Base-by-base conservation (phyloP, 176 grass and related monocot species). In the Lolium multiflorum region DNA sequence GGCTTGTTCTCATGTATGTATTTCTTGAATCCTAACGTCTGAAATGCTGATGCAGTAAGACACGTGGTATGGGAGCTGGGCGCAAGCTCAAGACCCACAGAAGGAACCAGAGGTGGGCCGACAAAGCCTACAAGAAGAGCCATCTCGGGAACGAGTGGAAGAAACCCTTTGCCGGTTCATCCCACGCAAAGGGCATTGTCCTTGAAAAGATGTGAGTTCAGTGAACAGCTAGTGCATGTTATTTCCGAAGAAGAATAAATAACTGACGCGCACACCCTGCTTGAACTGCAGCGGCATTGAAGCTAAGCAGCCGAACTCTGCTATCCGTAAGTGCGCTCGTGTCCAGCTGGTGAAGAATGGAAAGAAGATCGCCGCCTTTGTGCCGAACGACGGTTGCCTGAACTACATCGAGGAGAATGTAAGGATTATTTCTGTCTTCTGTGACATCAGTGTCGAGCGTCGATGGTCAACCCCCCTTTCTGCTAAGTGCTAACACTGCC, bases 131-230 rank as follows among this genome's bases (percentile, higher is more conserved):
- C 86, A 91, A 93, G 86, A 89, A 95, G 89, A 93, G 94, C 18
- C 94, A 89, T 89, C 89, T 93, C 1, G 94, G 91, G 18, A 95
- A 95, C 0, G 91, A 91, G 89, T 96, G 94, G 94, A 96, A 96
- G 91, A 96, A 93, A 35, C 91, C 94, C 15, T 93, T 96, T 13
- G 89, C 94, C 24, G 89, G 94, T 72, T 96, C 94, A 48, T 96
- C 89, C 35, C 94, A 96, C 3, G 94, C 89, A 3, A 96, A 96
- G 85, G 94, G 94, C 20, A 96, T 93, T 17, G 91, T 93, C 83
- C 89, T 96, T 26, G 94, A 96, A 51, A 96, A 93, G 83, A 93
- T 93, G 91, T 89, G 72, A 58, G 81, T 91, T 60, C 1, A 5
- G 9, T 31, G 55, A 24, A 26, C 0, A 43, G 11, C 4, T 12